Evolutionary conservation across 176 grass and related monocot genomes (phyloP).

Genomic region (Bonia amplexicaulis): DNA sequence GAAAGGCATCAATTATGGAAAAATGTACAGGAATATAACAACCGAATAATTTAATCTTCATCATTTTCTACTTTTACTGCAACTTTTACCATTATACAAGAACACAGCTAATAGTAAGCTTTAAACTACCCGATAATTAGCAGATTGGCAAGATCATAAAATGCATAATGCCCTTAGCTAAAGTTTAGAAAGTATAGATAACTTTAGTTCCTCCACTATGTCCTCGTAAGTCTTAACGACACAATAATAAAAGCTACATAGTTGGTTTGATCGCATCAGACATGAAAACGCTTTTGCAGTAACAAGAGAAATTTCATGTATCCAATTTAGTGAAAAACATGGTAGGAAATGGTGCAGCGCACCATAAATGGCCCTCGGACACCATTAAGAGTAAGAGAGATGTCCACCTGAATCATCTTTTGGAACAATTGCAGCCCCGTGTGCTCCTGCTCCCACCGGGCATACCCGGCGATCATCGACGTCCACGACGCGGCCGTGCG

Average conservation of each 20-base stretch:
- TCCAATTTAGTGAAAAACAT: background rate
- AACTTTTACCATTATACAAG: background rate
- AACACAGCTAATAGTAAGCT: background rate
- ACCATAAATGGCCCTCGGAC: background rate
- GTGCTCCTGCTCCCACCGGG: conserved; percentile 19
- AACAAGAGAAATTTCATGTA: background rate
- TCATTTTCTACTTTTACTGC: background rate
- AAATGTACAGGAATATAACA: background rate
- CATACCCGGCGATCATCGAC: conserved; percentile 50
- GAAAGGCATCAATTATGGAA: background rate
- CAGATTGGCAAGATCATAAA: conserved; percentile 6
- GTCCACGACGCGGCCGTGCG: conserved; percentile 46
- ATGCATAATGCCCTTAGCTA: background rate
- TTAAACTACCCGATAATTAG: background rate
- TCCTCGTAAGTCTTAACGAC: background rate
- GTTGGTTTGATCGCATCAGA: background rate
- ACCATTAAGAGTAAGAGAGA: background rate
- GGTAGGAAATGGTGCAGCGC: background rate
- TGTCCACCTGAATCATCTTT: conserved; percentile 42
- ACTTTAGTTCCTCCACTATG: background rate
- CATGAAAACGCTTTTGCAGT: background rate
- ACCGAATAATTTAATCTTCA: background rate
- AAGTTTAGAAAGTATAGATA: background rate
- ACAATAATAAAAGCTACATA: background rate
- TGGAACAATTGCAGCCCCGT: conserved; percentile 27